phyloP scores from a whole-genome alignment of 331 rosid genomes.

The Stylosanthes scabra region DNA sequence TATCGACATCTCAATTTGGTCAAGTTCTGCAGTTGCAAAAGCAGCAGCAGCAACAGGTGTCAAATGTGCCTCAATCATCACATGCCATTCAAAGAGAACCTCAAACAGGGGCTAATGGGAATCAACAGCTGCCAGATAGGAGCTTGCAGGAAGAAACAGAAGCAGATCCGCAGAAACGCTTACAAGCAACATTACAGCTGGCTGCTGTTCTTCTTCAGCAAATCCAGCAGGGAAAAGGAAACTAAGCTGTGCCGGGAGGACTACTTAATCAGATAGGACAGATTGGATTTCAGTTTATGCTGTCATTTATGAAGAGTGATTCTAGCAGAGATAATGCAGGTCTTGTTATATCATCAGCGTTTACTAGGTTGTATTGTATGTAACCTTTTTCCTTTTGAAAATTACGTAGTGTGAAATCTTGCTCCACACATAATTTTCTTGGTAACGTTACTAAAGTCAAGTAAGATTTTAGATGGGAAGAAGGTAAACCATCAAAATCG shows the following conservation, averaged over 20 bases:
- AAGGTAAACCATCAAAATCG: too few species aligned
- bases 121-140: slow-evolving; percentile 50
- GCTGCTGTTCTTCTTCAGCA: slow-evolving; percentile 97
- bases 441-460: neutral
- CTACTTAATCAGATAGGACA: slow-evolving; percentile 12
- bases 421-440: neutral
- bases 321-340: slow-evolving; percentile 8
- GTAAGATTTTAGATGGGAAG: neutral
- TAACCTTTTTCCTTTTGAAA: neutral
- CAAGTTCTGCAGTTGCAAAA: slow-evolving; percentile 61
- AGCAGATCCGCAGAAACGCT: slow-evolving; percentile 83
- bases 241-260: slow-evolving; percentile 44
- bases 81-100: slow-evolving; percentile 60
- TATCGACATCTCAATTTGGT: slow-evolving; percentile 54
- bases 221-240: slow-evolving; percentile 88
- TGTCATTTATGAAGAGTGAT: slow-evolving; percentile 16
- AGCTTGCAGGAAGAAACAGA: slow-evolving; percentile 60
- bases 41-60: slow-evolving; percentile 64
- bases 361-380: neutral
- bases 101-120: slow-evolving; percentile 60
- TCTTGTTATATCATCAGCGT: neutral
- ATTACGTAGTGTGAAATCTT: neutral
- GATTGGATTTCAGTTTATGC: slow-evolving; percentile 21
- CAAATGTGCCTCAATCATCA: slow-evolving; percentile 47
- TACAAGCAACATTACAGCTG: slow-evolving; percentile 92